Conservation (phyloP, 2,329 filamentous ascomycete species). For the Metarhizium humberi region DNA sequence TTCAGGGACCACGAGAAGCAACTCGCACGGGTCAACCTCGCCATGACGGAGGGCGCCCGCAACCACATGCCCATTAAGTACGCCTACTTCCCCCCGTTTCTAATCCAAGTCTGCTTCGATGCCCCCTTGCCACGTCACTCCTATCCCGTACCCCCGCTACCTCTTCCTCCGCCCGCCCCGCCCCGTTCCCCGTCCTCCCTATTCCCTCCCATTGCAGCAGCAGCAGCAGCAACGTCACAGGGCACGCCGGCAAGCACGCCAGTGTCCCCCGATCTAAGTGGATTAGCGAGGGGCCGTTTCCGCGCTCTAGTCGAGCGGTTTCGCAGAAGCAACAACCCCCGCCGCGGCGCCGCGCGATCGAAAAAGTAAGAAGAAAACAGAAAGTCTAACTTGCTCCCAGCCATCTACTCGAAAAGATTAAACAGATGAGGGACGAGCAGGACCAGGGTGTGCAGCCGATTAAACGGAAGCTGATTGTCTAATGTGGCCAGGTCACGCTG, state of each 20-base stretch:
- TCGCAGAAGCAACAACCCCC: conserved; percentile 8
- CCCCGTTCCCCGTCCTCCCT: background rate
- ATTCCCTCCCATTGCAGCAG: background rate
- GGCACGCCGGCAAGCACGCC: background rate
- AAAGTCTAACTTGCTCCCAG: conserved; percentile 27
- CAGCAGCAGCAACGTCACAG: background rate
- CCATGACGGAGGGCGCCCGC: conserved; percentile 45
- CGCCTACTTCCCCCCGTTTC: conserved; percentile 26
- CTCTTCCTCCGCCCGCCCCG: background rate
- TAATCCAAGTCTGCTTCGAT: conserved; percentile 20
- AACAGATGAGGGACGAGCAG: conserved; percentile 30
- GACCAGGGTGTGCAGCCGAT: conserved; percentile 27
- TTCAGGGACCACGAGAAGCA: conserved; percentile 50
- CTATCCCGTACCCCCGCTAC: conserved; percentile 1
- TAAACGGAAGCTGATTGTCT: conserved; percentile 35
- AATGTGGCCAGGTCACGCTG: conserved; percentile 2
- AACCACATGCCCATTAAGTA: conserved; percentile 50
- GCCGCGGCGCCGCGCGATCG: no score
- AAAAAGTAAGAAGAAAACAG: conserved; percentile 6
- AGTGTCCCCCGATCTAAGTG: conserved; percentile 8
- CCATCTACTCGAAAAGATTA: conserved; percentile 48
- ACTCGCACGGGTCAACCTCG: conserved; percentile 39
- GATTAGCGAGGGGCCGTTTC: conserved; percentile 13
- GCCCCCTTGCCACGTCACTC: conserved; percentile 5
- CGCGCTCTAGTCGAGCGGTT: conserved; percentile 15